Base-by-base conservation (phyloP, 2,329 filamentous ascomycete genomes). In the Fusarium annulatum region DNA sequence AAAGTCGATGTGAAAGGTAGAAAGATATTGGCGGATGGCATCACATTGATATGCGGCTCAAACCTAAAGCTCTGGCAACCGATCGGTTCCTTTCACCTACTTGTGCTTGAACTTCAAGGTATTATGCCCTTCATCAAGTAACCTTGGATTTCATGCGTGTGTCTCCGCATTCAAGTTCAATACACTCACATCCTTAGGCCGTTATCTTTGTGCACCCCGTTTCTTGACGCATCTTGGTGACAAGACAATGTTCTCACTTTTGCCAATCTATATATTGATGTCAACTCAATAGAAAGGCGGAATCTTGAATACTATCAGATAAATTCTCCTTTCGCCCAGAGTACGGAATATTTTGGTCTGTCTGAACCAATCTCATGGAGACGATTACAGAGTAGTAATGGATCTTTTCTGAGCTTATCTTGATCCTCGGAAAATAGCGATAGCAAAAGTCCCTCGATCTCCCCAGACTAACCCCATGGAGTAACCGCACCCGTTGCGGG, bases 381-480 rank as follows among this genome's bases (percentile, higher is more conserved):
- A 9, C 19, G 23, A 28, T 28, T 30, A 30, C 9, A 30, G 28
- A 30, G 28, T n/a, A 53, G 23, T 14, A 41, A 36, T 10, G 14
- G 55, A 58, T 33, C 36, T 23, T 33, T 56, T 19, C 26, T 42
- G 38, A 56, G 36, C 28, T 41, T 56, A 43, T 43, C 52, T 33
- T 56, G 21, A n/a, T 10, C 23, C 10, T 18, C 21, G 21, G 52
- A 30, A 18, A 18, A 58, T 28, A 28, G 42, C 33, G 41, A 34
- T 21, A 36, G 16, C 56, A 51, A 58, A 58, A 51, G 42, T 51
- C 23, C 56, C 56, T 28, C 30, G 30, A 46, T 46, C 33, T 51
- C 33, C 45, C 43, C 26, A 30, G 26, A 34, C 52, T 70, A 70
- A 55, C 67, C 60, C 53, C 28, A 66, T 55, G 15, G 38, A 70